Conservation (phyloP, 176 grass and related monocot species). For the Alloteropsis semialata region DNA sequence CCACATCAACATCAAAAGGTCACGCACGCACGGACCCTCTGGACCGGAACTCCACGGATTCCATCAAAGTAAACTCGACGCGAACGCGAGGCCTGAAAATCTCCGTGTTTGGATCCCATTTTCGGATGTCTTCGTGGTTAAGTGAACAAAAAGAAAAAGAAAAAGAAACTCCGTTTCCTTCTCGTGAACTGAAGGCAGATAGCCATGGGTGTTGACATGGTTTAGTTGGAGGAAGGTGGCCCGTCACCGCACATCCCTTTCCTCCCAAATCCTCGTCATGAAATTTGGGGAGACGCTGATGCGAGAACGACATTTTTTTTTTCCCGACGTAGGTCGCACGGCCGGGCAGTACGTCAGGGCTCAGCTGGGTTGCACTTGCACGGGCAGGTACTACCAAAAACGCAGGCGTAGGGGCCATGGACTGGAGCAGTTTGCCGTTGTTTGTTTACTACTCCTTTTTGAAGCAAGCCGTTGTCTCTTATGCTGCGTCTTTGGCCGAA, state of each 20-base stretch:
- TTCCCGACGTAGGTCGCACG: too few species aligned
- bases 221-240: slow-evolving; percentile 23
- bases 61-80: background rate
- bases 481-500: too few species aligned
- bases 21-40: background rate
- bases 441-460: too few species aligned
- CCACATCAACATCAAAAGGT: slow-evolving; percentile 8
- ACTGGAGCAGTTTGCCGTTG: background rate
- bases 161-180: background rate
- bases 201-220: background rate
- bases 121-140: background rate
- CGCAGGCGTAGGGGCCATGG: too few species aligned
- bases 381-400: background rate
- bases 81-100: background rate
- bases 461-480: too few species aligned
- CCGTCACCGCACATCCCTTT: background rate
- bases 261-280: background rate
- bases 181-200: background rate
- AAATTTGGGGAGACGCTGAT: background rate
- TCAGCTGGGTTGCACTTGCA: too few species aligned
- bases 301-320: too few species aligned
- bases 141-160: background rate
- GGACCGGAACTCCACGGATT: background rate
- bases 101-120: background rate
- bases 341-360: too few species aligned